A percentile compares a stretch with the other conserved stretches of the same genome.
Evolutionary conservation across 305 asterid species (phyloP).

Genomic region (Solanum chacoense): DNA sequence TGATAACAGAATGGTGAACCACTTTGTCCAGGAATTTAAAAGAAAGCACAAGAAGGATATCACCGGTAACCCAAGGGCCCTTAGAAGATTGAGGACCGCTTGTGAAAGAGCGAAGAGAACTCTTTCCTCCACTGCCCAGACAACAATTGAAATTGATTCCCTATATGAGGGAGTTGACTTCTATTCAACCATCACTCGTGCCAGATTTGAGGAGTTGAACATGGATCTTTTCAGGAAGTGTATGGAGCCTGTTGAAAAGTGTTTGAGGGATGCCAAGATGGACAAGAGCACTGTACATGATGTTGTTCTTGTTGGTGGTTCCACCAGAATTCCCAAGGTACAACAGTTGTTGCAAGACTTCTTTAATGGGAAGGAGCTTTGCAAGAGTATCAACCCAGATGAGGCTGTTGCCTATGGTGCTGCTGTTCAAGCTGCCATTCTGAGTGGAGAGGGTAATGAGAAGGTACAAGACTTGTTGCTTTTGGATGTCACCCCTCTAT

Average conservation of each 20-base stretch:
- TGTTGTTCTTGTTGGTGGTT: constrained; percentile 6
- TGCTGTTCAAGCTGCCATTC: neutral
- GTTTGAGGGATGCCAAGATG: constrained; percentile 5
- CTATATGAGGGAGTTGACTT: constrained; percentile 2
- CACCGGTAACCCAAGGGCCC: neutral
- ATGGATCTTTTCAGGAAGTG: constrained; percentile 9
- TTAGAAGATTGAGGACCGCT: constrained; percentile 3
- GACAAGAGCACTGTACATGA: neutral
- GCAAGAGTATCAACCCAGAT: constrained; percentile 9
- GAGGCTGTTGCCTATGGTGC: constrained; percentile 14
- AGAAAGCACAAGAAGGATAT: constrained; percentile 12
- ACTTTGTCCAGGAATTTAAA: constrained; percentile 2
- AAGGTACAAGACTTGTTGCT: constrained; percentile 2
- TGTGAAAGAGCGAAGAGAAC: constrained; percentile 5
- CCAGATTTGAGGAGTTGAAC: constrained; percentile 4
- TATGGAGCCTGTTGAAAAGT: constrained; percentile 7
- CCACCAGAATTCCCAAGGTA: constrained; percentile 5
- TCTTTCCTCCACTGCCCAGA: constrained; percentile 8
- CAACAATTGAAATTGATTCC: constrained; percentile 5
- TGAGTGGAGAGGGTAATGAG: constrained; percentile 6
- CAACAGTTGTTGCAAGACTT: constrained; percentile 3
- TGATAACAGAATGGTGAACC: constrained; percentile 8
- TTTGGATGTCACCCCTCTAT: constrained; percentile 7
- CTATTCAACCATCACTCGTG: constrained; percentile 8
- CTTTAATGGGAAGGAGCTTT: constrained; percentile 5